Evolutionary conservation across 306 rosid genomes (phyloP).

Genomic region (Sphenostylis stenocarpa): DNA sequence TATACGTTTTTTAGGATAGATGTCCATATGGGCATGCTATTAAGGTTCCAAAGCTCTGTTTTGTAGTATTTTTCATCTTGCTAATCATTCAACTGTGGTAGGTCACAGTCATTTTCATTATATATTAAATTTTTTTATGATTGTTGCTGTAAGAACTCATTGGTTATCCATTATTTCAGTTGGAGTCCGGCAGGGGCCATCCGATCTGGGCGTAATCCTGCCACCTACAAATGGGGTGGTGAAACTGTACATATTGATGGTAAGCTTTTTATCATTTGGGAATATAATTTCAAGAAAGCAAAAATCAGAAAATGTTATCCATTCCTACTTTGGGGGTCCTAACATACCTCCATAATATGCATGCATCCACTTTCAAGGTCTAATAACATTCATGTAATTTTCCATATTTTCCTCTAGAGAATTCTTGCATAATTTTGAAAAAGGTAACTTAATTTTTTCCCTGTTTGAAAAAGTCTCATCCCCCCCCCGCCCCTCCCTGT

Average conservation of each 20-base stretch:
- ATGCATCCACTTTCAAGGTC: neutral
- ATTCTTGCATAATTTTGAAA: neutral
- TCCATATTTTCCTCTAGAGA: neutral
- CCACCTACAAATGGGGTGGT: slow-evolving; percentile 67
- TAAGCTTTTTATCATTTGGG: slow-evolving; percentile 40
- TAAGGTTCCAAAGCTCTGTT: neutral
- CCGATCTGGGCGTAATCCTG: slow-evolving; percentile 86
- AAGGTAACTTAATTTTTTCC: neutral
- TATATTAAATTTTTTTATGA: neutral
- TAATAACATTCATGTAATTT: neutral
- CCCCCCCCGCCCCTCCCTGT: neutral
- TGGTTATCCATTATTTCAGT: slow-evolving; percentile 51
- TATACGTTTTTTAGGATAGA: neutral
- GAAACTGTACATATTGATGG: slow-evolving; percentile 78
- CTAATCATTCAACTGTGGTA: neutral
- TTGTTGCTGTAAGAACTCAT: slow-evolving; percentile 24
- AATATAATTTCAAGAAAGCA: slow-evolving; percentile 8
- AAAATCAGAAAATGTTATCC: neutral
- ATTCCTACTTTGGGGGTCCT: neutral
- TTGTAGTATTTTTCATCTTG: neutral
- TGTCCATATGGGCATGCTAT: neutral
- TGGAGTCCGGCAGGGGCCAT: slow-evolving; percentile 97
- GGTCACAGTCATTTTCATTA: neutral
- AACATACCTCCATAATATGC: neutral
- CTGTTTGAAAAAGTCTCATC: neutral